Conservation (phyloP, 1,284 basidiomycete genomes). For the Marasmius oreades region DNA sequence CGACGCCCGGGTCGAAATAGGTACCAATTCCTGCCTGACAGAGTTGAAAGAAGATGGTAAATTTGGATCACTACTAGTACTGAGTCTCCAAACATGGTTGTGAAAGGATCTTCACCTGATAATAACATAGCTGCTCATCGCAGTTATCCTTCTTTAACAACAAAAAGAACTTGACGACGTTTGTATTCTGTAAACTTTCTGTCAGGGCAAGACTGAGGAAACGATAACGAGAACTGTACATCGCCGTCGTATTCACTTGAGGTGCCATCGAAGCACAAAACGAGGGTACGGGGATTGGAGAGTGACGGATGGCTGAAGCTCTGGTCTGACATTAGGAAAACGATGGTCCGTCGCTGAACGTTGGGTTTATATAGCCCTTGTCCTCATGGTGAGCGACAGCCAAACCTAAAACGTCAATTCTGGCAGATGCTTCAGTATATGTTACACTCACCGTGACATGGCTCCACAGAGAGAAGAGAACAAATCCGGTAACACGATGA, state of each 20-base stretch:
- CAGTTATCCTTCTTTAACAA: conserved; percentile 56
- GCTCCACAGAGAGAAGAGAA: too few species aligned
- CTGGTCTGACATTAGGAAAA: not conserved
- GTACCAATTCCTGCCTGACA: conserved; percentile 60
- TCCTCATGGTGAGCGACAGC: too few species aligned
- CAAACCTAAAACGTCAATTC: too few species aligned
- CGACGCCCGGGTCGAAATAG: conserved; percentile 51
- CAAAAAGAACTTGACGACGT: conserved; percentile 65
- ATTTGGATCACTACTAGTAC: not conserved
- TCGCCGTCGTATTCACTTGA: conserved; percentile 40
- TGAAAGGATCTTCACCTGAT: conserved; percentile 44
- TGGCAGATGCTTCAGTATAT: too few species aligned
- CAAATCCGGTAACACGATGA: not conserved
- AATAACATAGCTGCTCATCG: conserved; percentile 60
- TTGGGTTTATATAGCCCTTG: too few species aligned
- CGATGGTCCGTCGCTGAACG: not conserved
- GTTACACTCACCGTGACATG: too few species aligned
- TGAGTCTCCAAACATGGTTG: too few species aligned
- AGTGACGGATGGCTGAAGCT: not conserved
- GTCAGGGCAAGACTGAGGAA: not conserved
- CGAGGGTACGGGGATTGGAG: conserved; percentile 36
- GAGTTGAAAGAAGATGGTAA: not conserved
- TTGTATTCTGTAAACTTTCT: conserved; percentile 50
- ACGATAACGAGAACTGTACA: conserved; percentile 11
- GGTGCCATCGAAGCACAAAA: conserved; percentile 68